These are phyloP conservation scores for Arthromyces matolae DNA, from an alignment of 768 basidiomycete genomes.

Conservation along the genomic window DNA sequence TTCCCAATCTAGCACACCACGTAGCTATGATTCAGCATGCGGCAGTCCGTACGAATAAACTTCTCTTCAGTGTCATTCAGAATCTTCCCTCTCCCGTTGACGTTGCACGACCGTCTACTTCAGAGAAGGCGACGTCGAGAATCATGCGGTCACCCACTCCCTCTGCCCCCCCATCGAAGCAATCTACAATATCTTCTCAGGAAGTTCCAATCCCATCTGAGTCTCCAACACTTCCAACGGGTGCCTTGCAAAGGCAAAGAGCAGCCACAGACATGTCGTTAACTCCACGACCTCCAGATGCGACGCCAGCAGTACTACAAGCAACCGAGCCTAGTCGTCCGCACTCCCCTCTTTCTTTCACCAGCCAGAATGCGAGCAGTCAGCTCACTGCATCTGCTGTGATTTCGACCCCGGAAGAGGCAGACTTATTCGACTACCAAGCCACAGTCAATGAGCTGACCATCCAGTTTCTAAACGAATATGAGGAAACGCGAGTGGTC, in stretches of 20 bases:
- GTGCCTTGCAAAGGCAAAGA: conserved; percentile 22
- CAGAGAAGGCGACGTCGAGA: conserved; percentile 32
- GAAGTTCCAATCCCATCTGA: conserved; percentile 44
- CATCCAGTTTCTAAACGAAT: conserved; percentile 92
- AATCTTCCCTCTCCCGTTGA: conserved; percentile 74
- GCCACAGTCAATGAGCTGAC: conserved; percentile 90
- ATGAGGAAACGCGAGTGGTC: conserved; percentile 93
- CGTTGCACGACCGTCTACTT: conserved; percentile 25
- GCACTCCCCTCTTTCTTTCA: conserved; percentile 57
- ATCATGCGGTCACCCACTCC: conserved; percentile 58
- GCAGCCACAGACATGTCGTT: conserved; percentile 35
- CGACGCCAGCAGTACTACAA: conserved; percentile 20
- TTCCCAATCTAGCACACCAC: conserved; percentile 93
- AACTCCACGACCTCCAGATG: conserved; percentile 35
- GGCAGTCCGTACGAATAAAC: conserved; percentile 82
- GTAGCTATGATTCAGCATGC: conserved; percentile 83
- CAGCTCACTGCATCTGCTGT: conserved; percentile 24
- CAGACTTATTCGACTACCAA: conserved; percentile 86
- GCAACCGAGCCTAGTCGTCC: conserved; percentile 46
- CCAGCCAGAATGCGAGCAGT: conserved; percentile 35
- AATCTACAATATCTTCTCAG: conserved; percentile 42
- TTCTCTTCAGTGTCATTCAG: conserved; percentile 82
- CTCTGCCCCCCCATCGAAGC: conserved; percentile 44
- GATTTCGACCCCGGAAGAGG: conserved; percentile 37
- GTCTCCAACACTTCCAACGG: conserved; percentile 19